Percentiles rank a stretch among this genome's conserved stretches.
Conservation (phyloP, 768 basidiomycete species). For the Rhizopogon sp. region DNA sequence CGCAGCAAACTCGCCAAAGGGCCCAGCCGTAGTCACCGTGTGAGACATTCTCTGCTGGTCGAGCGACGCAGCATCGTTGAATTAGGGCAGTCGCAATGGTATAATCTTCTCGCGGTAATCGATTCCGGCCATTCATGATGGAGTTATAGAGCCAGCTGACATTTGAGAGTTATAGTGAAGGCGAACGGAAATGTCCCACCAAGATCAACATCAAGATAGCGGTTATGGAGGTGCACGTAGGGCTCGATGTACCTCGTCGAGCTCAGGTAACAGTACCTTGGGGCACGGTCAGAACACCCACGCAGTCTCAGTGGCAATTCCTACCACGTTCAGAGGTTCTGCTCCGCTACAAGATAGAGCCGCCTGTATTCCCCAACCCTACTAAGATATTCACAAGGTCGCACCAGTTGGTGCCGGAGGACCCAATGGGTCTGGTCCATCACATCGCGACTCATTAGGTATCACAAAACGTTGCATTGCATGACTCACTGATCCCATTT, state of each 20-base stretch:
- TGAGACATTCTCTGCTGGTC: constrained; percentile 29
- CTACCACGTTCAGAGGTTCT: constrained; percentile 55
- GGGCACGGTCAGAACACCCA: too few relatives aligned
- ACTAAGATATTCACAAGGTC: constrained; percentile 55
- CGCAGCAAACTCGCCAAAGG: neutral
- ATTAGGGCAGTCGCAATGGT: constrained; percentile 39
- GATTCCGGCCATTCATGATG: constrained; percentile 34
- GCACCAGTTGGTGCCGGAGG: constrained; percentile 60
- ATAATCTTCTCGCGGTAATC: constrained; percentile 41
- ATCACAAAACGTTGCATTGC: too few relatives aligned
- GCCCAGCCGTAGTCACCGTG: constrained; percentile 8
- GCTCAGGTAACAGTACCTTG: constrained; percentile 41
- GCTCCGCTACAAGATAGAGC: constrained; percentile 35
- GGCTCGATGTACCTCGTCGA: constrained; percentile 51
- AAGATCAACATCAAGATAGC: constrained; percentile 58
- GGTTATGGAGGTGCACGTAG: constrained; percentile 46
- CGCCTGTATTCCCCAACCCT: too few relatives aligned
- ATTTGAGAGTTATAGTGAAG: constrained; percentile 51
- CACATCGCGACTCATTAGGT: constrained; percentile 37
- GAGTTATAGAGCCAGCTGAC: constrained; percentile 51
- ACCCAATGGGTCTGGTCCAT: constrained; percentile 66
- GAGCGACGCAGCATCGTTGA: constrained; percentile 38
- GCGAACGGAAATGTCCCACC: constrained; percentile 38
- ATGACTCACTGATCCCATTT: too few relatives aligned
- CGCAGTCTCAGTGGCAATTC: constrained; percentile 1